A percentile compares a stretch with the other conserved stretches of the same genome.
Conservation (phyloP, 2,329 filamentous ascomycete species). For the Colletotrichum costaricense region DNA sequence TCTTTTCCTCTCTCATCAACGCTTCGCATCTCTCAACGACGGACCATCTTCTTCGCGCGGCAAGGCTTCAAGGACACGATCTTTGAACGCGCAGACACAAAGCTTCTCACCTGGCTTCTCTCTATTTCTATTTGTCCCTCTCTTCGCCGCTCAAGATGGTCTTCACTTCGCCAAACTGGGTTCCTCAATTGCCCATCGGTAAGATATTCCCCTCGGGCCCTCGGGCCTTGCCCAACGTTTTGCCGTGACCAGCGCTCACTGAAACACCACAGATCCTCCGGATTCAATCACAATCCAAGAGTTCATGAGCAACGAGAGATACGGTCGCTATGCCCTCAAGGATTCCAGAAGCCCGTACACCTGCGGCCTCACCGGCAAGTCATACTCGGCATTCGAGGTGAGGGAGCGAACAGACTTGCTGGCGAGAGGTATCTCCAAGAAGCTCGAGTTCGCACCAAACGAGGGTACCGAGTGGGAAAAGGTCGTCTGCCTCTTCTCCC, state of each 20-base stretch:
- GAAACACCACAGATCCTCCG: constrained; percentile 63
- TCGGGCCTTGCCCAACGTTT: not conserved
- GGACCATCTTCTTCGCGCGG: not conserved
- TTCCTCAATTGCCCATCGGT: constrained; percentile 69
- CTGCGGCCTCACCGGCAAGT: constrained; percentile 78
- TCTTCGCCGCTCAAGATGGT: constrained; percentile 50
- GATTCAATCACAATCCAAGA: constrained; percentile 80
- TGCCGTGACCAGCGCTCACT: constrained; percentile 13
- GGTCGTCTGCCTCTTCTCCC: constrained; percentile 79
- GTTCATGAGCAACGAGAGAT: constrained; percentile 79
- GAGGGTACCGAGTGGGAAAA: constrained; percentile 84
- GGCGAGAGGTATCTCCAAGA: constrained; percentile 75
- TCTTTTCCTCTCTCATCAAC: not conserved
- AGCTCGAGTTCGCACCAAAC: constrained; percentile 78
- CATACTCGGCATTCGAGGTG: constrained; percentile 72
- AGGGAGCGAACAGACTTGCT: constrained; percentile 74
- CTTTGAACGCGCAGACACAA: not conserved
- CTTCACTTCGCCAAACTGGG: constrained; percentile 72
- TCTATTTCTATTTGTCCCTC: not conserved
- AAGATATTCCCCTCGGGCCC: constrained; percentile 38
- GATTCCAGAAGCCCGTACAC: constrained; percentile 78
- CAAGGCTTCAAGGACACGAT: not conserved
- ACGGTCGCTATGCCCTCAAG: constrained; percentile 73
- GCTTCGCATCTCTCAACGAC: not conserved
- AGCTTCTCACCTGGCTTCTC: not conserved